Evolutionary conservation across 2,329 filamentous ascomycete species (phyloP).

Genomic region (Aspergillus nomiae): DNA sequence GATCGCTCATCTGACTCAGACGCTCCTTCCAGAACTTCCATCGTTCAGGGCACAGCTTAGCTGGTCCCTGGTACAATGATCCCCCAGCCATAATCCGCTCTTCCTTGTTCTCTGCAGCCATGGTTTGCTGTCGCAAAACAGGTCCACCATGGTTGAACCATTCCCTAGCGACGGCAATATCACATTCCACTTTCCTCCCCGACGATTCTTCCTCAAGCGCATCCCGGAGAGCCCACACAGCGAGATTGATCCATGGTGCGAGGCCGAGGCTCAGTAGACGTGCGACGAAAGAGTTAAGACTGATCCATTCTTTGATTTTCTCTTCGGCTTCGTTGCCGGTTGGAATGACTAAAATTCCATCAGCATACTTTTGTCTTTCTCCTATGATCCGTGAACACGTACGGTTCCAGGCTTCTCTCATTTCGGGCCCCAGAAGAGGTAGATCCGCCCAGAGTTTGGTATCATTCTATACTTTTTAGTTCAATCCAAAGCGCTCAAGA

Average conservation of each 20-base stretch:
- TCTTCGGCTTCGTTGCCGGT: background rate
- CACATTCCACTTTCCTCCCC: background rate
- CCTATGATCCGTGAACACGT: background rate
- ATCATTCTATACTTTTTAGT: background rate
- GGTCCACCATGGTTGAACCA: conserved; percentile 14
- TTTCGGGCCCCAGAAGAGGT: conserved; percentile 13
- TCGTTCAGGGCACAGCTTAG: conserved; percentile 8
- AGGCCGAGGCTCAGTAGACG: conserved; percentile 9
- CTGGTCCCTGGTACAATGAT: conserved; percentile 10
- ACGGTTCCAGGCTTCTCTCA: conserved; percentile 16
- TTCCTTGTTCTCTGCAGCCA: background rate
- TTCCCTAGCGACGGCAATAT: conserved; percentile 7
- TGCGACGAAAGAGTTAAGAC: conserved; percentile 15
- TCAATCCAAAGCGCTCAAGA: background rate
- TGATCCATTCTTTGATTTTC: conserved; percentile 9
- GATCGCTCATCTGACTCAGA: background rate
- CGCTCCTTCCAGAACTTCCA: conserved; percentile 18
- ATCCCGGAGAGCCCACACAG: conserved; percentile 14
- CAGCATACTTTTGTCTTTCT: background rate
- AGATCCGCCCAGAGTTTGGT: conserved; percentile 12
- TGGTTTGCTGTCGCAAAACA: background rate
- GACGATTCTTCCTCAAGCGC: conserved; percentile 10
- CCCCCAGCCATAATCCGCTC: conserved; percentile 8
- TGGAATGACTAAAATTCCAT: background rate
- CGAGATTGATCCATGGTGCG: conserved; percentile 5